Percentiles rank a stretch among this genome's conserved stretches.
phyloP scores from a whole-genome alignment of 108 stramenopile species.

The Nitzschia palea region DNA sequence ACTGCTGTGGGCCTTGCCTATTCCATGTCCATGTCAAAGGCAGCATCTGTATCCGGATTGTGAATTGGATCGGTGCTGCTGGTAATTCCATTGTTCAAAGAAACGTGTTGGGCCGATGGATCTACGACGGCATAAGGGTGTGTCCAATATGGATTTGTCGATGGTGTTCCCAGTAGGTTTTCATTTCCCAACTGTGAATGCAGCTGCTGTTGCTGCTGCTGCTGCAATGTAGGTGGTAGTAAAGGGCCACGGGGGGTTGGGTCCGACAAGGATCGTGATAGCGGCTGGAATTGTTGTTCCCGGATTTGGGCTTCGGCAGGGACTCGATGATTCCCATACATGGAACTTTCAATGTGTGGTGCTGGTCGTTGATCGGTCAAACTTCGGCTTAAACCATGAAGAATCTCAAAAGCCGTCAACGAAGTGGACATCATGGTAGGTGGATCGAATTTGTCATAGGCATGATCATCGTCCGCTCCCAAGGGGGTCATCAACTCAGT shows the following conservation, averaged over 20 bases:
- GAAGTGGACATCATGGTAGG: constrained; percentile 36
- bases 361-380: neutral
- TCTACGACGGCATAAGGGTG: neutral
- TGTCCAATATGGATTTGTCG: neutral
- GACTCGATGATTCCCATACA: no score
- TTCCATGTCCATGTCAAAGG: constrained; percentile 38
- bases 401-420: constrained; percentile 43
- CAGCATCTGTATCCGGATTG: constrained; percentile 28
- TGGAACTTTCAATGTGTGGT: neutral
- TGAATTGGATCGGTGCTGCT: neutral
- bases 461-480: neutral
- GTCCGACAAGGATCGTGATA: constrained; percentile 33
- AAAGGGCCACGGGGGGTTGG: constrained; percentile 16
- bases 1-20: neutral
- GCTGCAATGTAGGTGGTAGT: constrained; percentile 12
- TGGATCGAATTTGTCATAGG: constrained; percentile 2
- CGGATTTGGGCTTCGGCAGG: neutral
- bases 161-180: constrained; percentile 4
- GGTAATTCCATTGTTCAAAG: neutral
- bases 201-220: constrained; percentile 1
- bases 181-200: constrained; percentile 10
- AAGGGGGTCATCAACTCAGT: no score
- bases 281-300: constrained; percentile 14
- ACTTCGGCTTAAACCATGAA: constrained; percentile 2
- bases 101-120: neutral